Percentiles rank a stretch among this genome's conserved stretches.
phyloP scores from a whole-genome alignment of 2,329 filamentous ascomycete genomes.

The Epichloe gansuensis region DNA sequence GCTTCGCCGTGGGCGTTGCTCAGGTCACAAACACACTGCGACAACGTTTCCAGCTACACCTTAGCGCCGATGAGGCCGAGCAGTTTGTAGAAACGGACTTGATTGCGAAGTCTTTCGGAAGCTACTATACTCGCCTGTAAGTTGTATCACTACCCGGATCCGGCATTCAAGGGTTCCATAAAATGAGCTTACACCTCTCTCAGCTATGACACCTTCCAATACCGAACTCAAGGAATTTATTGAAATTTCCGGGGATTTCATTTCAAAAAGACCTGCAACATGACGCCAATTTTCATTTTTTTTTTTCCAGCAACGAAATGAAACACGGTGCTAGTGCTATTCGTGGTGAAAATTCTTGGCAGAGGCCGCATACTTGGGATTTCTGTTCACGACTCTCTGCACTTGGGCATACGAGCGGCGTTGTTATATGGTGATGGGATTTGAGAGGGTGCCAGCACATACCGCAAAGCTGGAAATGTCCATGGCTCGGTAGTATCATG shows the following conservation, averaged over 20 bases:
- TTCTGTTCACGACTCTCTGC: conserved; percentile 1
- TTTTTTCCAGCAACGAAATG: not conserved
- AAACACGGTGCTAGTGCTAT: not conserved
- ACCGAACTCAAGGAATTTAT: conserved; percentile 79
- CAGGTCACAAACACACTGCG: conserved; percentile 58
- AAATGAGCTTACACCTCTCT: not conserved
- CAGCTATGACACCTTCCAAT: conserved; percentile 78
- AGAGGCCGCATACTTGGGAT: not conserved
- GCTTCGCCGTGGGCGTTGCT: conserved; percentile 62
- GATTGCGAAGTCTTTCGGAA: conserved; percentile 69
- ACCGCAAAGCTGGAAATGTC: not conserved
- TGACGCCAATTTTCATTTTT: not conserved
- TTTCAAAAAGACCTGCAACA: not conserved
- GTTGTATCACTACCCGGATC: conserved; percentile 17
- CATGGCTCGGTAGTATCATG: not conserved
- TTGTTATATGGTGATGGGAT: conserved; percentile 2
- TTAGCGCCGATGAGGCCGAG: conserved; percentile 72
- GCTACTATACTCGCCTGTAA: conserved; percentile 77
- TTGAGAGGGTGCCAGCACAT: not conserved
- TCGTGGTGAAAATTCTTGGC: not conserved
- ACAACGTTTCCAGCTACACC: conserved; percentile 68
- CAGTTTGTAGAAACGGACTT: conserved; percentile 70
- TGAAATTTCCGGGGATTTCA: conserved; percentile 24
- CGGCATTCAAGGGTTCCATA: not conserved
- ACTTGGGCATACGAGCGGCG: conserved; percentile 5